Evolutionary conservation across 1,139 yeast genomes (phyloP), one percentile per base, ranked within the genome.

Genomic region (Blastobotrys illinoisensis): DNA sequence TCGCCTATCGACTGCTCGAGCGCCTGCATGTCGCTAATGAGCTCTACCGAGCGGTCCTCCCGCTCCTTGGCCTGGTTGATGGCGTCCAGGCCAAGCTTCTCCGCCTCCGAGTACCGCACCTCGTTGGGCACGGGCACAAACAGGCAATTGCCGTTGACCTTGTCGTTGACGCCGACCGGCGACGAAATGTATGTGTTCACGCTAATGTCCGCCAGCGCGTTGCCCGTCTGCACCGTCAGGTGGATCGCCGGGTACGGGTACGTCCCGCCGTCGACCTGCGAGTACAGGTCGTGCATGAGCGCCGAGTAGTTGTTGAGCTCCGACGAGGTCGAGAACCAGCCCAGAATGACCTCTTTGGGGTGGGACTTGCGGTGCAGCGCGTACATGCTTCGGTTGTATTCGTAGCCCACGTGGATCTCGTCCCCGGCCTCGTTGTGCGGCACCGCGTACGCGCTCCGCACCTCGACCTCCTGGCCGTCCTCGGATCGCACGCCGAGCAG

Each of bases 401-500:
- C 93, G 62, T 88, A 83, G 65, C 85, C 91, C 61, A 88, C 85
- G 62, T 85, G 81, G 60, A 86, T 81, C 62, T 79, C 80, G 48
- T 87, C 88, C 40, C 87, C 91, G 49, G 87, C 85, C 68, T 88
- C 95, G 58, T 79, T 79, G 67, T 89, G 88, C 49, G 96, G 95
- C 53, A 89, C 95, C 71, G 88, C 81, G 71, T 84, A 89, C 7
- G 91, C 88, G 60, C 83, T 88, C 66, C 83, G 80, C 63, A 89
- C 77, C 66, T 85, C 95, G 50, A 86, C 78, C 64, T 81, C 87
- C 26, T 81, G 73, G n/a, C 96, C 96, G 69, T 88, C 96, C 61
- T 88, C 96, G 18, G 93, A 85, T 69, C 96, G 80, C 52, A 80
- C 75, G 44, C 97, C 97, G 52, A 89, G 75, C 56, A 89, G 78